These are phyloP conservation scores for Discostella stelligera DNA, from an alignment of 352 stramenopile species.

Conservation along the genomic window DNA sequence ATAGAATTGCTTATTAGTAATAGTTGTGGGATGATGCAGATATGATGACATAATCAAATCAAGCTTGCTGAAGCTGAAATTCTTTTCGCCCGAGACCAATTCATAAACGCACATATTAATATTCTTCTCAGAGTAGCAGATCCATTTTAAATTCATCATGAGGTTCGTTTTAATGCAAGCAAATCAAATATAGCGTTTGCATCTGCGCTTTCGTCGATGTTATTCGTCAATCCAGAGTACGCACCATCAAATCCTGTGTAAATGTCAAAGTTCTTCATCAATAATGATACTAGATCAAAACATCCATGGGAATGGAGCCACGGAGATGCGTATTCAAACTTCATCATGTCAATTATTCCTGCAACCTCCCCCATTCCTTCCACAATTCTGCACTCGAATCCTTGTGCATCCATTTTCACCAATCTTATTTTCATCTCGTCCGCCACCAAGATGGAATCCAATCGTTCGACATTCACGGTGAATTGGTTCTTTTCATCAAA, in stretches of 20 bases:
- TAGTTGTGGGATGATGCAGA: background rate
- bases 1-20: background rate
- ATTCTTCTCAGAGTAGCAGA: no score
- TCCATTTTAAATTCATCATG: no score
- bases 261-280: slow-evolving; percentile 25
- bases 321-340: slow-evolving; percentile 25
- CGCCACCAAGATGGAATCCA: slow-evolving; percentile 23
- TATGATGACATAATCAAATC: background rate
- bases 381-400: slow-evolving; percentile 41
- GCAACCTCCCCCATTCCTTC: slow-evolving; percentile 37
- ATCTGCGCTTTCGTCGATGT: background rate
- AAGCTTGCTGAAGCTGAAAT: background rate
- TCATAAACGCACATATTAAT: slow-evolving; percentile 29
- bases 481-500: slow-evolving; percentile 19
- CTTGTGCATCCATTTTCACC: slow-evolving; percentile 51
- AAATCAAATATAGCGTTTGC: background rate
- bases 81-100: slow-evolving; percentile 18
- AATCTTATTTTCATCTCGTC: slow-evolving; percentile 12
- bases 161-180: background rate
- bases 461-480: slow-evolving; percentile 25
- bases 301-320: slow-evolving; percentile 20
- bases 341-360: slow-evolving; percentile 27
- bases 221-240: background rate
- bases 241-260: slow-evolving; percentile 3
- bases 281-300: slow-evolving; percentile 15